Conservation (phyloP, 2,329 filamentous ascomycete genomes). For the Bipolaris oryzae region DNA sequence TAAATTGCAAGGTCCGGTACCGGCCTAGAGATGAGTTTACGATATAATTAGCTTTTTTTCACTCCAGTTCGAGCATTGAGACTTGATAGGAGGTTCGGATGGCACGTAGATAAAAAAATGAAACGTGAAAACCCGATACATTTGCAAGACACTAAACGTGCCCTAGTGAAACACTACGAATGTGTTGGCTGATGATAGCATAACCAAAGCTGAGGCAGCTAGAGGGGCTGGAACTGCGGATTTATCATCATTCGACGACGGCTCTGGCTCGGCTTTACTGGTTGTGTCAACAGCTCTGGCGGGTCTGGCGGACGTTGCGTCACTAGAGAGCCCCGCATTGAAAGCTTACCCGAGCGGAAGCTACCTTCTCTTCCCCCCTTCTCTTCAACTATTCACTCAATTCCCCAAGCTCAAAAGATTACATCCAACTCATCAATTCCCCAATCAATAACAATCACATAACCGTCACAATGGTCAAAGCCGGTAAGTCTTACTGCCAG, state of each 20-base stretch:
- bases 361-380: constrained; percentile 5
- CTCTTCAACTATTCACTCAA: constrained; percentile 13
- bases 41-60: constrained; percentile 24
- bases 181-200: background rate
- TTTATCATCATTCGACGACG: constrained; percentile 41
- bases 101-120: constrained; percentile 25
- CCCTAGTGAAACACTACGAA: constrained; percentile 7
- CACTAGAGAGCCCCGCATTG: constrained; percentile 44
- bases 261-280: constrained; percentile 27
- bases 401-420: constrained; percentile 9
- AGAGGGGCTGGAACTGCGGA: constrained; percentile 23
- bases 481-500: constrained; percentile 69
- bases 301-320: constrained; percentile 37
- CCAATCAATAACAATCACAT: constrained; percentile 21
- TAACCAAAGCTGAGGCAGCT: background rate
- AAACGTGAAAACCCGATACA: constrained; percentile 28
- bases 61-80: constrained; percentile 9
- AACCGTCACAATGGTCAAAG: constrained; percentile 95
- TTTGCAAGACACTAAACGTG: constrained; percentile 1
- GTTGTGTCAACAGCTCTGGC: constrained; percentile 18
- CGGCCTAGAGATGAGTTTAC: constrained; percentile 30
- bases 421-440: constrained; percentile 15
- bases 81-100: constrained; percentile 8
- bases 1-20: constrained; percentile 39
- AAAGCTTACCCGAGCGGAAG: constrained; percentile 25